Evolutionary conservation across 768 basidiomycete genomes (phyloP).

Genomic region (Boletus coccyginus): DNA sequence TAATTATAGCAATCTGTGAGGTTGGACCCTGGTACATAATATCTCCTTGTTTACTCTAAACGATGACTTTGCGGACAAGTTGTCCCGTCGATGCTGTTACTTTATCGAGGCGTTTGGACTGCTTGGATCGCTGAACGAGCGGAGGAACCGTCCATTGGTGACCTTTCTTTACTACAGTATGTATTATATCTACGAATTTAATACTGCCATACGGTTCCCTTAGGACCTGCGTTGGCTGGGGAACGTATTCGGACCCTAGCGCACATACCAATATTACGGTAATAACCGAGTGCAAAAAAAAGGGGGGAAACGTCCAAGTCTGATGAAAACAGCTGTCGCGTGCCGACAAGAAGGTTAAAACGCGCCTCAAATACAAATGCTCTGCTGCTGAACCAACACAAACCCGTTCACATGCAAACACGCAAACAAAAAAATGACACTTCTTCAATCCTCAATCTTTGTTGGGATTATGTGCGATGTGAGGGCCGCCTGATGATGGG

Average conservation of each 20-base stretch:
- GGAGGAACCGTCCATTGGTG: neutral
- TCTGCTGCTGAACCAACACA: neutral
- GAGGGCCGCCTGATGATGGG: constrained; percentile 22
- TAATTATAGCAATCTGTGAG: constrained; percentile 2
- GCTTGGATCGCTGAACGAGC: neutral
- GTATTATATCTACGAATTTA: neutral
- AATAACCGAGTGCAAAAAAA: neutral
- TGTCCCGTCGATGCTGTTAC: neutral
- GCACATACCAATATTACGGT: neutral
- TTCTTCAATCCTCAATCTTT: constrained; percentile 9
- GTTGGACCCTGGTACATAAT: constrained; percentile 7
- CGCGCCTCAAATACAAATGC: neutral
- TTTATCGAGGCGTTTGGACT: neutral
- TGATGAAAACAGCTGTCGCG: constrained; percentile 1
- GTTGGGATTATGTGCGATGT: constrained; percentile 9
- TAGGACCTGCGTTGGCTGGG: neutral
- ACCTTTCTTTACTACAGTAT: neutral
- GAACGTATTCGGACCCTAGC: neutral
- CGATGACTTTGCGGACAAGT: neutral
- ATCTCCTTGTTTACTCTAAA: neutral
- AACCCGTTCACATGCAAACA: neutral
- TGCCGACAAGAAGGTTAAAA: constrained; percentile 4
- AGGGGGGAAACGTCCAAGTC: neutral
- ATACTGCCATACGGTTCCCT: neutral
- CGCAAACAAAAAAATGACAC: too few relatives aligned